Base-by-base conservation (phyloP, 371 early-diverging fungal genomes). In the Circinella minor region DNA sequence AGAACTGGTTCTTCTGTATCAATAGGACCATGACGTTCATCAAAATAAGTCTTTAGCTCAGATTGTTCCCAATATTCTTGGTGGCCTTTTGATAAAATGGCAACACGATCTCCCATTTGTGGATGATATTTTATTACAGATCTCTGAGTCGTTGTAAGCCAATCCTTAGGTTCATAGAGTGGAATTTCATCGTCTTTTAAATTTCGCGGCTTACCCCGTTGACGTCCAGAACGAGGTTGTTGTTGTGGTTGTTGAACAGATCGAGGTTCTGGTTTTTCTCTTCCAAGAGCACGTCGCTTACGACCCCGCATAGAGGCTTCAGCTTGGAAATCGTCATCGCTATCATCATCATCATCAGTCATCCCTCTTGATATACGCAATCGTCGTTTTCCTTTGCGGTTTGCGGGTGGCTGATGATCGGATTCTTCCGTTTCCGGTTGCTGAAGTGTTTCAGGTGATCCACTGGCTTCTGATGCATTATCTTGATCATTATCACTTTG, bases 101-200 rank as follows among this genome's bases (percentile, higher is more conserved):
- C 90, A 8, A 93, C 83, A 62, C 74, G 69, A 61, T 93, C 93
- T 39, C 86, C 88, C 3, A 90, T 63, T 77, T 93, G 93, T 7
- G 93, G 93, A 38, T 88, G 81, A 60, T 93, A 93, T 36, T 92
- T 92, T 0, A 86, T 79, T 10, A 89, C 73, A 17, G 82, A 79
- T 4, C 86, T 87, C n/a, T 77, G 68, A 3, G 83, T 87, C 10
- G 74, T 79, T 57, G 77, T 81, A 47, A 92, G 83, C 93, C 93
- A 92, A 51, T 89, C 88, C 0, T 86, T 79, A 0, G 87, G 88
- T 51, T 73, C 81, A 63, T 81, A 74, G 7, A 69, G 62, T 48
- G 74, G 70, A 38, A 83, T 77, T 62, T 85, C 76, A 54, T 81
- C 69, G 61, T 71, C 63, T 20, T 67, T 67, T 68, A 86, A 55